Conservation (phyloP, 441 rosid genomes). For the Erysimum cheiri region DNA sequence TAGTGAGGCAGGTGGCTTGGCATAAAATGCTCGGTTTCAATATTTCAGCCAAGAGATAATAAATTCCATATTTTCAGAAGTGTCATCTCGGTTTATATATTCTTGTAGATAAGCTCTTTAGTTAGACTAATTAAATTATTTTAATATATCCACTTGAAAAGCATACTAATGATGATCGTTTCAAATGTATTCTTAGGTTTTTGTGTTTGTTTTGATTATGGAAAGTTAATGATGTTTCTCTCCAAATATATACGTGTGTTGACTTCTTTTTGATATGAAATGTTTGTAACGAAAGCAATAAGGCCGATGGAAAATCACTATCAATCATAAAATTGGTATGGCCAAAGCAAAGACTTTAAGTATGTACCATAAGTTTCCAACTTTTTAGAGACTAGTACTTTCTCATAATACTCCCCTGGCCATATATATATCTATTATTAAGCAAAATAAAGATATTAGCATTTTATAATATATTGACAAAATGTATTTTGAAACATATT, state of each 20-base stretch:
- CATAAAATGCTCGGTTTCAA: background rate
- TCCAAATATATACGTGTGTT: constrained; percentile 16
- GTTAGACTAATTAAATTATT: background rate
- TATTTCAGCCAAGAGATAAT: background rate
- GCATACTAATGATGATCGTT: background rate
- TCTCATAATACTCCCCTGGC: constrained; percentile 33
- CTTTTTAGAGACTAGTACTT: constrained; percentile 36
- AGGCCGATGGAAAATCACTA: constrained; percentile 34
- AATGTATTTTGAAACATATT: constrained; percentile 16
- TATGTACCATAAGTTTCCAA: constrained; percentile 37
- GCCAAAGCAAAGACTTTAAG: constrained; percentile 43
- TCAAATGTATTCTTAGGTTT: constrained; percentile 9
- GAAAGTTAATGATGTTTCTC: constrained; percentile 33
- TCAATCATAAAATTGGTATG: constrained; percentile 42
- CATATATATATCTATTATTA: constrained; percentile 15
- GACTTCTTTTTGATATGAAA: constrained; percentile 38
- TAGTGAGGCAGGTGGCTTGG: background rate
- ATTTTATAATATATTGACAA: constrained; percentile 10
- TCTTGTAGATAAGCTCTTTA: background rate
- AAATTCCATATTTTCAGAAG: background rate
- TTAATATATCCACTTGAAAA: constrained; percentile 15
- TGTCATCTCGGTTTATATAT: background rate
- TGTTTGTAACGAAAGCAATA: constrained; percentile 43
- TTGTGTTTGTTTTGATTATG: constrained; percentile 33
- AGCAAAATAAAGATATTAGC: constrained; percentile 25